These are phyloP conservation scores for Mycena sp. DNA, from an alignment of 1,284 basidiomycete species.

Conservation along the genomic window DNA sequence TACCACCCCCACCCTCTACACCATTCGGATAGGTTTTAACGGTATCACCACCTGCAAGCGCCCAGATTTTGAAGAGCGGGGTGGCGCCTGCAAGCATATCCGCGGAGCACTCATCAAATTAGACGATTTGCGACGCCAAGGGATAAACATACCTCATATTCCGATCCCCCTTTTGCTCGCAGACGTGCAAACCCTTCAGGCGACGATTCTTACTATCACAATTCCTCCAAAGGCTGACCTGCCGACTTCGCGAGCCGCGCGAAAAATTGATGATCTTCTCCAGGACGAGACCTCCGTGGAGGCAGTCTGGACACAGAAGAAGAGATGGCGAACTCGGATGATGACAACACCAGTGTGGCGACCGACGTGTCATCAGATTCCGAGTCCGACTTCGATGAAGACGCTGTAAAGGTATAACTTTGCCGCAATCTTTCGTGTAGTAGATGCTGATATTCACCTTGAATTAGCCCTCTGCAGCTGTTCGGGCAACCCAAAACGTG, in stretches of 20 bases:
- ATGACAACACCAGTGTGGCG: neutral
- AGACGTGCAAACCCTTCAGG: no score
- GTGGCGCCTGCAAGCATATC: conserved; percentile 13
- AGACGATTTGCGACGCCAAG: neutral
- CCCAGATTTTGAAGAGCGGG: neutral
- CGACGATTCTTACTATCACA: no score
- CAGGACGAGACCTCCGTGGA: neutral
- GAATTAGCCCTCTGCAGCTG: neutral
- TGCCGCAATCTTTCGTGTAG: neutral
- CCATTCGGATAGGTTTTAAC: neutral
- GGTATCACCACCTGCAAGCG: neutral
- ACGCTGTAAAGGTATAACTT: neutral
- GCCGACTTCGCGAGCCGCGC: neutral
- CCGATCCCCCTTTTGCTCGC: no score
- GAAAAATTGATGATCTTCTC: neutral
- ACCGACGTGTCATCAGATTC: neutral
- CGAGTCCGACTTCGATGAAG: neutral
- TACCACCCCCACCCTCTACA: neutral
- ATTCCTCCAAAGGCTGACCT: neutral
- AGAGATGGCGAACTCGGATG: neutral
- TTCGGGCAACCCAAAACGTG: neutral
- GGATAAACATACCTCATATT: no score
- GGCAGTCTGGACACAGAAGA: neutral
- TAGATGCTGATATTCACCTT: neutral
- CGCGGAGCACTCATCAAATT: neutral